A percentile compares a stretch with the other conserved stretches of the same genome.
phyloP scores from a whole-genome alignment of 23 red algal genomes.

The Gracilaria caudata region DNA sequence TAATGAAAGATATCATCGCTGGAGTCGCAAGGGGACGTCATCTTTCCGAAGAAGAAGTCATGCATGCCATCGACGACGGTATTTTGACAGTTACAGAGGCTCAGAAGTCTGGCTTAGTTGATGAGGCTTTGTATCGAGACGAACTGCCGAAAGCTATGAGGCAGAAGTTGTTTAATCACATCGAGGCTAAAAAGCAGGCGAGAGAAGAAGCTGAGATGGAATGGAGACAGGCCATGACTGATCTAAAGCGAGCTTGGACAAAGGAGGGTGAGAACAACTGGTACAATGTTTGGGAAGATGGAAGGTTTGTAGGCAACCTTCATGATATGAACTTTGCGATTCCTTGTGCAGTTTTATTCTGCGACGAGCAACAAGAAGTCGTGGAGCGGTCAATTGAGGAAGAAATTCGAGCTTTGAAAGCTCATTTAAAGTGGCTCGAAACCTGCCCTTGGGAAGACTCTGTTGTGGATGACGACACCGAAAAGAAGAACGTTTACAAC shows the following conservation, averaged over 20 bases:
- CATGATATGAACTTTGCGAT: conserved; percentile 35
- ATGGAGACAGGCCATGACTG: conserved; percentile 65
- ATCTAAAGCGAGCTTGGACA: conserved; percentile 36
- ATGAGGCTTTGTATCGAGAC: conserved; percentile 68
- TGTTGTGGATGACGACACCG: neutral
- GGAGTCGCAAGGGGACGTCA: conserved; percentile 44
- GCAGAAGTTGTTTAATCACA: conserved; percentile 21
- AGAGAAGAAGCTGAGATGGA: conserved; percentile 51
- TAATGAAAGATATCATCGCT: conserved; percentile 51
- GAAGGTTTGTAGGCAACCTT: conserved; percentile 24
- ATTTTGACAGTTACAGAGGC: conserved; percentile 62
- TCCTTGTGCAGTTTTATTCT: conserved; percentile 35
- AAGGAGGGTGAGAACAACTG: conserved; percentile 15
- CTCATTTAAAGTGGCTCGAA: conserved; percentile 65
- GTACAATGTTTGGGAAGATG: conserved; percentile 54
- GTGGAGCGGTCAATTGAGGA: conserved; percentile 23
- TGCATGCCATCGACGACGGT: conserved; percentile 57
- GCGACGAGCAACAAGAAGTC: conserved; percentile 38
- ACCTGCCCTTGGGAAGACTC: conserved; percentile 59
- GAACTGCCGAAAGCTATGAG: conserved; percentile 61
- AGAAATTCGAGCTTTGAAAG: conserved; percentile 65
- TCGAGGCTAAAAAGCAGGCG: conserved; percentile 17
- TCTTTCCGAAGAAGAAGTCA: conserved; percentile 42
- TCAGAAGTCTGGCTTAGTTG: conserved; percentile 55
- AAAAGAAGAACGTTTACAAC: conserved; percentile 26